phyloP scores from a whole-genome alignment of 441 rosid genomes.

The Codiaeum variegatum region DNA sequence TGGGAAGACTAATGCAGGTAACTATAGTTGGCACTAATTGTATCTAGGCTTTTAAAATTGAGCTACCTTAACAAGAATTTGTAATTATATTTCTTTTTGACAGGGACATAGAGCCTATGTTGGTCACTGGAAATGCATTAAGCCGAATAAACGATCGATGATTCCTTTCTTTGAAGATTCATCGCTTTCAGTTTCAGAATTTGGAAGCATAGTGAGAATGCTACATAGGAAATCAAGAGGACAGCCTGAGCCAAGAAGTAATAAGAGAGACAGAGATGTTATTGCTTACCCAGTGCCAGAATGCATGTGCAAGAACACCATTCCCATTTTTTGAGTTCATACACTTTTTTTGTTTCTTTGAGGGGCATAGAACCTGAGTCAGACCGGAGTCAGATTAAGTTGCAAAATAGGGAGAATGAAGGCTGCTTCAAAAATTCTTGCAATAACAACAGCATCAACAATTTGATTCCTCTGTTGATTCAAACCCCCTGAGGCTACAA shows the following conservation, averaged over 20 bases:
- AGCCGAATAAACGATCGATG: conserved; percentile 70
- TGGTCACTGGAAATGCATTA: conserved; percentile 70
- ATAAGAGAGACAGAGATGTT: conserved; percentile 55
- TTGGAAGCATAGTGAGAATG: conserved; percentile 43
- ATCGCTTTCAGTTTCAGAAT: conserved; percentile 48
- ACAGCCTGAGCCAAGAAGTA: conserved; percentile 52
- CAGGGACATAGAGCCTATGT: conserved; percentile 74
- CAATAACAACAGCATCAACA: conserved; percentile 73
- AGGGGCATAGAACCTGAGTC: too few relatives aligned
- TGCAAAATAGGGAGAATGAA: conserved; percentile 74
- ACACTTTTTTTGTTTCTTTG: conserved; percentile 16
- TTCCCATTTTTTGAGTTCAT: conserved; percentile 24
- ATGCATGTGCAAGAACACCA: conserved; percentile 56
- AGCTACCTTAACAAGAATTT: neutral
- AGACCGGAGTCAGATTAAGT: conserved; percentile 56
- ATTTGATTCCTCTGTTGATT: conserved; percentile 78
- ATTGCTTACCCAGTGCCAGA: conserved; percentile 70
- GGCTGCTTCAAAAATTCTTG: conserved; percentile 71
- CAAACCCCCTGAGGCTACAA: conserved; percentile 68
- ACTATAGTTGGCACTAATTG: neutral
- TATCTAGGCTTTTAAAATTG: neutral
- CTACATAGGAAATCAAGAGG: conserved; percentile 59
- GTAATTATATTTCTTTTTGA: neutral
- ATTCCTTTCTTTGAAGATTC: conserved; percentile 50
- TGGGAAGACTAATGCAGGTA: conserved; percentile 71